Evolutionary conservation across 1,284 basidiomycete genomes (phyloP).

Genomic region (Sanghuangporus sanghuang): DNA sequence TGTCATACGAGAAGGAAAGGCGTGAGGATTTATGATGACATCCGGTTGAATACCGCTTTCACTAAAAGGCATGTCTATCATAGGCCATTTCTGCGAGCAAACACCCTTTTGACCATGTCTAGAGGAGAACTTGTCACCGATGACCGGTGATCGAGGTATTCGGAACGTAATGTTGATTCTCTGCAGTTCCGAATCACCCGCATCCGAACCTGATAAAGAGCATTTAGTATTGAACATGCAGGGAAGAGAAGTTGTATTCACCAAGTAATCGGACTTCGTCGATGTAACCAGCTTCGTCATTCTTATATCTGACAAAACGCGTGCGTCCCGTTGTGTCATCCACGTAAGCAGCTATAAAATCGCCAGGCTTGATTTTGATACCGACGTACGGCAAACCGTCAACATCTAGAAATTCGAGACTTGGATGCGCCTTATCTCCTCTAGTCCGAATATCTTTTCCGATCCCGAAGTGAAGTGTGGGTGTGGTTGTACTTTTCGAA

Average conservation of each 20-base stretch:
- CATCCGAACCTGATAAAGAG: constrained; percentile 62
- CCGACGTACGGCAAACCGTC: constrained; percentile 90
- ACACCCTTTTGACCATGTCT: constrained; percentile 99
- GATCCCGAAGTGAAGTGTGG: constrained; percentile 82
- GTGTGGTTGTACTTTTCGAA: constrained; percentile 44
- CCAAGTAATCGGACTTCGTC: constrained; percentile 93
- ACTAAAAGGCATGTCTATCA: constrained; percentile 97
- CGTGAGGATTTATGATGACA: constrained; percentile 99
- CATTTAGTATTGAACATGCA: neutral
- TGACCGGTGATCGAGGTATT: constrained; percentile 93
- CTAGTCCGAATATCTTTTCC: constrained; percentile 67
- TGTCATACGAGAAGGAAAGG: constrained; percentile 99
- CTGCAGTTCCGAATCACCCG: constrained; percentile 83
- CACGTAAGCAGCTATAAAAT: constrained; percentile 81
- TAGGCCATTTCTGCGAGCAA: constrained; percentile 98
- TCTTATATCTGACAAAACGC: constrained; percentile 92
- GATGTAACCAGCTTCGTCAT: constrained; percentile 88
- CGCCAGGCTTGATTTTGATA: constrained; percentile 65
- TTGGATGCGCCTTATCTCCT: constrained; percentile 53
- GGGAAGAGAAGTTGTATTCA: constrained; percentile 28
- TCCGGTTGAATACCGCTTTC: constrained; percentile 99
- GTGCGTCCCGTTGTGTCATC: constrained; percentile 87
- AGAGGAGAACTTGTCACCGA: constrained; percentile 99
- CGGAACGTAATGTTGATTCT: constrained; percentile 94
- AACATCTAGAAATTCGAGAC: constrained; percentile 61